Evolutionary conservation across 2,329 filamentous ascomycete species (phyloP), one percentile per base, ranked within the genome.

Genomic region (Neopestalotiopsis clavispora): DNA sequence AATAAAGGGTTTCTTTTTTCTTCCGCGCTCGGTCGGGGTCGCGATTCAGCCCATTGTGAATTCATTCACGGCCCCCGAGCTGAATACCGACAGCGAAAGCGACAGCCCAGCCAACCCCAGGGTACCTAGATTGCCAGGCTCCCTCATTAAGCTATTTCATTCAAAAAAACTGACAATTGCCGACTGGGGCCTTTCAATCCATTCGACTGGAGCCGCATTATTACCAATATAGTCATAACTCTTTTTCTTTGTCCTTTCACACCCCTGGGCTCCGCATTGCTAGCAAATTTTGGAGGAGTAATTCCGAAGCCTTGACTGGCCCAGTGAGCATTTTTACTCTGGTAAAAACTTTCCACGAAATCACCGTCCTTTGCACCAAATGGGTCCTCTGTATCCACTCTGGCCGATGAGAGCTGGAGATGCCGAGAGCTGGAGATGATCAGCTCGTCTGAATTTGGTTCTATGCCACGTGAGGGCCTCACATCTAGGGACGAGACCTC

Each of bases 281-380:
- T 52, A 52, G 45, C 59, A 60, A 61, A 23, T 61, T 34, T 59
- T 30, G 65, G 17, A 34, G 65, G 34, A 60, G 38, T 30, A 40
- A 59, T 60, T 62, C 58, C 67, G n/a, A 58, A 23, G 38, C 38
- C 64, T 59, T 71, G 68, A 71, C 45, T 66, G 63, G 63, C 42
- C n/a, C 23, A n/a, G 6, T 38, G 10, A 28, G 10, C 34, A 38
- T 38, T 34, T 40, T 12, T 52, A 5, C n/a, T 28, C 20, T 13
- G 4, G 30, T 6, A 30, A 72, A 65, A 64, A 49, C 42, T 28
- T 28, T 38, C 12, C 14, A 38, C 42, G 28, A 61, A 67, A 40
- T 28, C 32, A 45, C 56, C n/a, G 60, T 61, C 61, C 9, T 45
- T 52, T 28, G 34, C 42, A 32, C 45, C n/a, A 42, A 17, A 45